Evolutionary conservation across 2,329 filamentous ascomycete genomes (phyloP), one percentile per base, ranked within the genome.

Genomic region (Calonectria naviculata): DNA sequence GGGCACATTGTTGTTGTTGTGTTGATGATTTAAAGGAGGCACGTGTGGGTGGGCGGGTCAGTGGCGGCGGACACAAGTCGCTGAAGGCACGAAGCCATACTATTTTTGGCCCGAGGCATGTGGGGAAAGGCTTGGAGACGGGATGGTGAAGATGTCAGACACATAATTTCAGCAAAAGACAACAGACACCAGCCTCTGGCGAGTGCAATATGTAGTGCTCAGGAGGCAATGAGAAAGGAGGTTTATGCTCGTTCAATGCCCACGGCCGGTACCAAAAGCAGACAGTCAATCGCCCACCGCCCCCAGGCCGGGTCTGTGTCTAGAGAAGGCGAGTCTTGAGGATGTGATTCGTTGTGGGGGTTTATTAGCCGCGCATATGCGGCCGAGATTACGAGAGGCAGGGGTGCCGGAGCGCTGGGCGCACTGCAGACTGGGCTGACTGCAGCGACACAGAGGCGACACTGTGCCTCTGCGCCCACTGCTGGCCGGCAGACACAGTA

Each of bases 341-440:
- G 52, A 58, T 47, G 26, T 78, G 77, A 78, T 76, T 78, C 69
- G 77, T 28, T 63, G 46, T 66, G 24, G 56, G 36, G 49, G 70
- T 58, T 76, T 69, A 79, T 73, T 77, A 79, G 77, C 68, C 71
- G 76, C 73, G 73, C 74, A 72, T 73, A 78, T 77, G 77, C 75
- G 72, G 66, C 77, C 76, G 77, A 79, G 76, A 79, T 79, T 79
- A 74, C 75, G 52, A 72, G 68, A 65, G 46, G 58, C 76, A 77
- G 67, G 73, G 76, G 68, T 42, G 12, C 21, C 21, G n/a, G 9
- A 7, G 21, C 34, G 31, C 52, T 58, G 52, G 52, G 52, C 52
- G 52, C 52, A 28, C 52, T 17, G 31, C 31, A 7, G n/a, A 31
- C 24, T 58, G 52, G 52, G 29, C 24, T 8, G 13, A 36, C 34